These are phyloP conservation scores for Fraxinus albicans DNA, from an alignment of 305 asterid genomes.

Conservation along the genomic window DNA sequence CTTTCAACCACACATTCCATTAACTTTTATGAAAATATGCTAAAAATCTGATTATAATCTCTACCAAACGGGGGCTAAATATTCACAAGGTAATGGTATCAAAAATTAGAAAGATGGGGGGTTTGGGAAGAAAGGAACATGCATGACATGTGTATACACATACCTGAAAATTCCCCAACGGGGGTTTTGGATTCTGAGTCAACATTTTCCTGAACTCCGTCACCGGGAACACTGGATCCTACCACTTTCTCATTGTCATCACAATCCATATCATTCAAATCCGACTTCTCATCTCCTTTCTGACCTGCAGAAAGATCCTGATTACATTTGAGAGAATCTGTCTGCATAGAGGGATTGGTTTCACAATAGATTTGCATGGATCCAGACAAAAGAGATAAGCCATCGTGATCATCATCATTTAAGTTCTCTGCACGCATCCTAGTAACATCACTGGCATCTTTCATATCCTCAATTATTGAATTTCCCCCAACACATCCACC, in stretches of 20 bases:
- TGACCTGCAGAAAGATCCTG: constrained; percentile 32
- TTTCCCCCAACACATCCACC: constrained; percentile 29
- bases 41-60: background rate
- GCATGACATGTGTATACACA: constrained; percentile 7
- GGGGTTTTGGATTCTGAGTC: constrained; percentile 39
- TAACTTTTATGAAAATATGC: background rate
- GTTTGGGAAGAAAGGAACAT: background rate
- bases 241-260: constrained; percentile 37
- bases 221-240: constrained; percentile 32
- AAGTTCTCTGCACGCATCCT: constrained; percentile 28
- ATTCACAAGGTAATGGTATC: background rate
- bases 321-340: constrained; percentile 31
- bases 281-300: constrained; percentile 30
- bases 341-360: constrained; percentile 31
- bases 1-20: background rate
- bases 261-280: constrained; percentile 30
- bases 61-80: background rate
- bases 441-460: constrained; percentile 32
- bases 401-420: constrained; percentile 32
- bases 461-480: constrained; percentile 5
- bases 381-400: constrained; percentile 36
- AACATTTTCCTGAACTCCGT: constrained; percentile 32
- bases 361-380: constrained; percentile 35
- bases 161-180: constrained; percentile 43
- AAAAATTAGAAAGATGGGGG: background rate